Evolutionary conservation across 495 filamentous ascomycete species (phyloP).

Genomic region (Mycothermus thermophilus): DNA sequence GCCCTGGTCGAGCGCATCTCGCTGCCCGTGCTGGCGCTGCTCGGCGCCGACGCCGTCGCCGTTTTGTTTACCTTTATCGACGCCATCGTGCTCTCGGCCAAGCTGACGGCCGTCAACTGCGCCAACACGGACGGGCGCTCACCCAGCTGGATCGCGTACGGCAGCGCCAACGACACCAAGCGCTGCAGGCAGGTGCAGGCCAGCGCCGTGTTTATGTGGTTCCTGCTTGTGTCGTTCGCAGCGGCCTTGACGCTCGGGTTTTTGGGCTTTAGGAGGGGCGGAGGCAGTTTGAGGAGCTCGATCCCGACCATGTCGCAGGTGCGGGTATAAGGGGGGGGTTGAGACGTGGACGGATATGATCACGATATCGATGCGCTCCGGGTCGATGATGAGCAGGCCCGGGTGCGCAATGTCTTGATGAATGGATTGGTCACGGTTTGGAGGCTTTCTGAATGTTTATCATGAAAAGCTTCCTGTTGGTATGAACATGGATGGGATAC

Average conservation of each 20-base stretch:
- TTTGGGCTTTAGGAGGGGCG: constrained; percentile 26
- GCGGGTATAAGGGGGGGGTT: constrained; percentile 19
- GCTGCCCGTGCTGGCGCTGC: constrained; percentile 19
- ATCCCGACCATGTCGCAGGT: constrained; percentile 36
- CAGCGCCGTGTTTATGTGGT: constrained; percentile 36
- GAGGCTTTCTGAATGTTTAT: no score
- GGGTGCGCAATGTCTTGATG: no score
- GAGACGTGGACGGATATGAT: not conserved
- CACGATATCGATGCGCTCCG: not conserved
- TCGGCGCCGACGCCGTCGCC: constrained; percentile 26
- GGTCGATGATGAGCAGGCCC: no score
- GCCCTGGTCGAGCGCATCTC: constrained; percentile 19
- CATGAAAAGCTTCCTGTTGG: no score
- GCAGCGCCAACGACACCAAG: constrained; percentile 28
- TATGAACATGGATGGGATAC: no score
- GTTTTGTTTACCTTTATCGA: constrained; percentile 33
- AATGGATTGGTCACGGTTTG: no score
- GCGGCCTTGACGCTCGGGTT: constrained; percentile 21
- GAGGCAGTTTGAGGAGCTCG: constrained; percentile 23
- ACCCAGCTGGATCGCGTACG: constrained; percentile 33
- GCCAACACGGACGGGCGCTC: constrained; percentile 8
- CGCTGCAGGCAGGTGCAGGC: constrained; percentile 38
- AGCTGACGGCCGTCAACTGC: constrained; percentile 32
- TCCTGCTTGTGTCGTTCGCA: constrained; percentile 28
- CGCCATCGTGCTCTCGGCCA: constrained; percentile 34